These are phyloP conservation scores for Neopestalotiopsis rosae DNA, from an alignment of 2,329 filamentous ascomycete genomes.

Conservation along the genomic window DNA sequence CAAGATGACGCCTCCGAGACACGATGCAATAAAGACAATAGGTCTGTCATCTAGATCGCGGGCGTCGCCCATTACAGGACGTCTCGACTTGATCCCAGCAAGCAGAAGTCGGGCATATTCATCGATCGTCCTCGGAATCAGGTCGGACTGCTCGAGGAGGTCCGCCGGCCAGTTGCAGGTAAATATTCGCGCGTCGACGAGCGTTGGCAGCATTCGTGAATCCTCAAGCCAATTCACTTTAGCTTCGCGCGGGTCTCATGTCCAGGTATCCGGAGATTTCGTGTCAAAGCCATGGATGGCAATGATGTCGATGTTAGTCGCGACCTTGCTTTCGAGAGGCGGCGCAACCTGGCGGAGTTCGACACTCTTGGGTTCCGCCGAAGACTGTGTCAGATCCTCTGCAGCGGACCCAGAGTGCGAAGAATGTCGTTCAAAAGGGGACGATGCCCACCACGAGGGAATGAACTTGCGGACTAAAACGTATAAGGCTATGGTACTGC, in stretches of 20 bases:
- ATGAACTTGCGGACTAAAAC: no score
- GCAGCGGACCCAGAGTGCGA: no score
- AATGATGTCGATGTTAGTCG: constrained; percentile 3
- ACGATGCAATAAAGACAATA: neutral
- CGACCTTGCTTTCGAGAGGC: no score
- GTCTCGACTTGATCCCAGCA: neutral
- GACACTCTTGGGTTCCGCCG: no score
- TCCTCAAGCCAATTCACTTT: constrained; percentile 11
- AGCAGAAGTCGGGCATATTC: neutral
- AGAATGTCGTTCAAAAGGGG: no score
- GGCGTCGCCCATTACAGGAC: neutral
- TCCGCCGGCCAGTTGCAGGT: neutral
- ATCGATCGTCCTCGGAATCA: neutral
- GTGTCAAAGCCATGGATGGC: constrained; percentile 22
- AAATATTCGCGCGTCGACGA: neutral
- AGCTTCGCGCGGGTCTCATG: constrained; percentile 5
- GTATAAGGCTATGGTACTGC: no score
- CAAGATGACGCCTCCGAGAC: neutral
- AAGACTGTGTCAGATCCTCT: no score
- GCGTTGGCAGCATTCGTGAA: neutral
- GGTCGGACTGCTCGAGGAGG: neutral
- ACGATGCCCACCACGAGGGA: no score
- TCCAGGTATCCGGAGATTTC: constrained; percentile 18
- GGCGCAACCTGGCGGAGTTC: no score
- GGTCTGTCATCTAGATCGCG: neutral